Evolutionary conservation across 1,139 yeast genomes (phyloP), one percentile per base, ranked within the genome.

Genomic region (Diutina ranongensis): DNA sequence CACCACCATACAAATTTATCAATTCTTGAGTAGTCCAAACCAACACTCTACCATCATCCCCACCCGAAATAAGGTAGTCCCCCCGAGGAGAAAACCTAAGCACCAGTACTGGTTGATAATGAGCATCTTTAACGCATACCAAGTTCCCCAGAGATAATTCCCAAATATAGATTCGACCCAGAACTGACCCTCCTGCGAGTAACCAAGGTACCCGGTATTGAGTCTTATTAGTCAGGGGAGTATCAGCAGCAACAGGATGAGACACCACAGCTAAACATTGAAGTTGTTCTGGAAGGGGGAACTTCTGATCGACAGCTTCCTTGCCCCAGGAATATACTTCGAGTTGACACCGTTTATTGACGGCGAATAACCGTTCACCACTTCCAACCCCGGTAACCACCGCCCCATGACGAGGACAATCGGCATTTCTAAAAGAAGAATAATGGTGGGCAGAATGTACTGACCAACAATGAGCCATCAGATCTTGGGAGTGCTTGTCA

Each of bases 101-200:
- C 32, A 69, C 70, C 0, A 82, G 73, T 13, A 88, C 72, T 5
- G 74, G 71, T 61, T 89, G 97, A 61, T 87, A 92, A 64, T 92
- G 98, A 1, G 87, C 83, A 46, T 86, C 92, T 55, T 78, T 78
- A 9, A 80, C 92, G 50, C 77, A 71, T 34, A 89, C 56, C 48
- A 92, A 67, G 44, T 78, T 66, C 1, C 98, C 97, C 3, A 94
- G 81, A n/a, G 72, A 61, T 46, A 87, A 57, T 54, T 86, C 96
- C 97, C 98, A 92, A 3, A 89, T 61, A 57, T 83, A 84, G 20
- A 92, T 54, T 55, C 81, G 76, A 13, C 97, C 98, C 15, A 81
- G 58, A 49, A 68, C 60, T 45, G 92, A 71, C 46, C 88, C 86
- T 51, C 85, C 94, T 2, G 77, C 82, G 10, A 82, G 72, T 35